Conservation (phyloP, 2,329 filamentous ascomycete species). For the Trichoderma hamatum region DNA sequence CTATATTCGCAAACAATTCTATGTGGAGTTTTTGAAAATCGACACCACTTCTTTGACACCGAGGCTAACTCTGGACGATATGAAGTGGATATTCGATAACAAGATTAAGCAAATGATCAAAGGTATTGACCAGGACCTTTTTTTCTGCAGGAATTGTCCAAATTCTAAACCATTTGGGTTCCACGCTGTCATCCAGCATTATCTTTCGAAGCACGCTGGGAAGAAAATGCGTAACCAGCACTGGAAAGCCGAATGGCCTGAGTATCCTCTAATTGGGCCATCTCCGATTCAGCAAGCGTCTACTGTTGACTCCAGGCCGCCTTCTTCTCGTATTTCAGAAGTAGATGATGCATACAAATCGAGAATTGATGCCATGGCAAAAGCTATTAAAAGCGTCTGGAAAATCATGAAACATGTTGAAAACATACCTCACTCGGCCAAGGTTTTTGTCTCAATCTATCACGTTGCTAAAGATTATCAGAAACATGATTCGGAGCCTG, state of each 20-base stretch:
- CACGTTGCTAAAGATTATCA: constrained; percentile 63
- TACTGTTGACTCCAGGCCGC: neutral
- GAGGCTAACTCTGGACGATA: constrained; percentile 76
- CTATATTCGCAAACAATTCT: constrained; percentile 69
- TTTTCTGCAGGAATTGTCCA: constrained; percentile 73
- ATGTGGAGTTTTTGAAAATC: constrained; percentile 60
- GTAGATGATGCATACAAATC: constrained; percentile 41
- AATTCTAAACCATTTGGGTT: constrained; percentile 72
- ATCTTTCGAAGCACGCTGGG: constrained; percentile 78
- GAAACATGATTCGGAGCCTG: constrained; percentile 58
- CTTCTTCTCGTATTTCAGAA: neutral
- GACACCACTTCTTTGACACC: constrained; percentile 54
- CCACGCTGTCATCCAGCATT: constrained; percentile 80
- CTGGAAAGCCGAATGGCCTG: constrained; percentile 82
- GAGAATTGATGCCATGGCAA: constrained; percentile 57
- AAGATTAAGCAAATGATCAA: constrained; percentile 74
- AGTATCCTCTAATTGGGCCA: constrained; percentile 70
- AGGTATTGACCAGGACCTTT: constrained; percentile 68
- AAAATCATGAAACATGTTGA: constrained; percentile 60
- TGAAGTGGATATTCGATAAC: constrained; percentile 82
- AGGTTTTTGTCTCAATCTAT: constrained; percentile 65
- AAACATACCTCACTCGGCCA: constrained; percentile 64
- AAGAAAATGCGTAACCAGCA: constrained; percentile 73
- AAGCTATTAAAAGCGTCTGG: constrained; percentile 65
- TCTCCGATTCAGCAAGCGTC: neutral